A percentile compares a stretch with the other conserved stretches of the same genome.
Conservation (phyloP, 768 basidiomycete species). For the Agrocybe pediades region DNA sequence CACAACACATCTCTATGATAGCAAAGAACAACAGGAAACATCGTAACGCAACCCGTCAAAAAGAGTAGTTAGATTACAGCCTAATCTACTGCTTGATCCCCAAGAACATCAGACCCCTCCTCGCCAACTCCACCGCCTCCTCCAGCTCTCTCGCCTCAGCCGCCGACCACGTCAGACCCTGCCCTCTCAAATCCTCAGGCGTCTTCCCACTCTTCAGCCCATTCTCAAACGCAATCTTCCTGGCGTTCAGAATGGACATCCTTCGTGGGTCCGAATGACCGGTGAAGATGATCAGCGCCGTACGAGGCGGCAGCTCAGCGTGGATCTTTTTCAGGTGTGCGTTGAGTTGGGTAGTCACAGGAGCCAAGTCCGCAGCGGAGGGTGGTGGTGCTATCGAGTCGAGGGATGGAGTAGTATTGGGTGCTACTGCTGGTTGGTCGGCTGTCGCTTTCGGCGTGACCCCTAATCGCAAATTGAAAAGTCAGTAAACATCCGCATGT, state of each 20-base stretch:
- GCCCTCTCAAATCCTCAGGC: constrained; percentile 52
- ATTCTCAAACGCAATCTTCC: constrained; percentile 73
- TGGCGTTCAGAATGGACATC: constrained; percentile 73
- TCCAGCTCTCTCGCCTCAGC: constrained; percentile 80
- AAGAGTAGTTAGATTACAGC: not conserved
- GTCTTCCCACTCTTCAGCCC: constrained; percentile 58
- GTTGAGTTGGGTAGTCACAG: constrained; percentile 56
- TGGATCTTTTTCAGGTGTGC: constrained; percentile 63
- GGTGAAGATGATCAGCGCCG: constrained; percentile 83
- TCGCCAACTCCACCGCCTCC: constrained; percentile 75
- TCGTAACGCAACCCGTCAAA: not conserved
- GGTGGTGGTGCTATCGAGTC: constrained; percentile 28
- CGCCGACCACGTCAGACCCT: constrained; percentile 66
- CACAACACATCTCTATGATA: not conserved
- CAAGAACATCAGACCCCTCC: constrained; percentile 83
- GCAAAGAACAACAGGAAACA: not conserved
- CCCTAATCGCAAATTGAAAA: constrained; percentile 48
- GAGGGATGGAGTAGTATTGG: constrained; percentile 16
- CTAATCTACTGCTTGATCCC: constrained; percentile 47
- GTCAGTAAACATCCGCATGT: not conserved
- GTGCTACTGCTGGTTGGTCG: constrained; percentile 29
- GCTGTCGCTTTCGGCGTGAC: constrained; percentile 53
- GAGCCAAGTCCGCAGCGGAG: constrained; percentile 32
- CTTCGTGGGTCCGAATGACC: constrained; percentile 87
- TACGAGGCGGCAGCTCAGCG: constrained; percentile 69